Evolutionary conservation across 331 rosid species (phyloP).

Genomic region (Erythrophleum ivorense): DNA sequence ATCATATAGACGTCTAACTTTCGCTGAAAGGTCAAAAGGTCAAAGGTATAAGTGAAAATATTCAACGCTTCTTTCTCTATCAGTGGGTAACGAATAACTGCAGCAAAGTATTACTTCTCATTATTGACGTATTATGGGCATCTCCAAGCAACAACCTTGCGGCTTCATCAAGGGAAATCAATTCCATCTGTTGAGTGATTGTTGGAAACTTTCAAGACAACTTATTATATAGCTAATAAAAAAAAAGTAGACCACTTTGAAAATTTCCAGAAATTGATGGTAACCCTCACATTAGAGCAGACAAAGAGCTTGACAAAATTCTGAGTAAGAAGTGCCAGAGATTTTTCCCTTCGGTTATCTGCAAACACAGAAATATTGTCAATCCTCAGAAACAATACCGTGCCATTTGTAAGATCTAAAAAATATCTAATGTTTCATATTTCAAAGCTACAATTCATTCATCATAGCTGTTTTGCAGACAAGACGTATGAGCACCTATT

Average conservation of each 20-base stretch:
- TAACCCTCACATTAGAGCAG: constrained; percentile 70
- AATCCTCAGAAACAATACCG: background rate
- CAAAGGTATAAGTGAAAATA: constrained; percentile 28
- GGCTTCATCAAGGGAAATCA: constrained; percentile 93
- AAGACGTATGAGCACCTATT: background rate
- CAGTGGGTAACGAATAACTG: constrained; percentile 3
- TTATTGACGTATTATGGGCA: constrained; percentile 62
- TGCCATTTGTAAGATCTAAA: background rate
- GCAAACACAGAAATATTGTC: constrained; percentile 31
- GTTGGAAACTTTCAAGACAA: constrained; percentile 17
- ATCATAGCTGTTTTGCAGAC: background rate
- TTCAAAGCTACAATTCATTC: background rate
- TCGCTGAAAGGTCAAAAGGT: constrained; percentile 62
- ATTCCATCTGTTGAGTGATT: constrained; percentile 51
- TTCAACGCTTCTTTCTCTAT: background rate
- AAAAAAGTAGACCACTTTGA: background rate
- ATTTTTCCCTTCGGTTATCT: constrained; percentile 89
- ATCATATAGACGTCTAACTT: constrained; percentile 91
- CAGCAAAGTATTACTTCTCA: constrained; percentile 62
- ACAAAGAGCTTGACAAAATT: constrained; percentile 94
- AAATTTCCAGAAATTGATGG: background rate
- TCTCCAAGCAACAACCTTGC: constrained; percentile 86
- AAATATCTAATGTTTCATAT: background rate
- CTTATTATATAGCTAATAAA: background rate
- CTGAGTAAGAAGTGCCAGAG: constrained; percentile 86